Evolutionary conservation across 177 flowering plant genomes (phyloP).

Genomic region (Tripterygium wilfordii): DNA sequence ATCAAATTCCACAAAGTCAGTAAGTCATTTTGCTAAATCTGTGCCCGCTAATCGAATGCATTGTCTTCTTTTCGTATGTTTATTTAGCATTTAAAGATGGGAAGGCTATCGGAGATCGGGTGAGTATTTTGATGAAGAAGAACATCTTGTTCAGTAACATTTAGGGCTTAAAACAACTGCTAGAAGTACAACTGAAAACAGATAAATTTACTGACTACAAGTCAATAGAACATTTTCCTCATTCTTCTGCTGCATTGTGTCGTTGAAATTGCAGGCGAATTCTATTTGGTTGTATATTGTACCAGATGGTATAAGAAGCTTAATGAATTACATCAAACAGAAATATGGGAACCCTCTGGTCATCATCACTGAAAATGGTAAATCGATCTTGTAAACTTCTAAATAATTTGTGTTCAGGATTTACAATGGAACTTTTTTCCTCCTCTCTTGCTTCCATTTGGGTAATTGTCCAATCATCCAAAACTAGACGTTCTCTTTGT

Average conservation of each 20-base stretch:
- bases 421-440: too few relatives aligned
- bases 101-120: conserved; percentile 71
- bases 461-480: too few relatives aligned
- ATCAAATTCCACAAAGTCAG: not conserved
- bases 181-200: too few relatives aligned
- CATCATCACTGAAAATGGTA: conserved; percentile 93
- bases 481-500: not conserved
- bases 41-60: not conserved
- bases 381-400: conserved; percentile 1
- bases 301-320: conserved; percentile 71
- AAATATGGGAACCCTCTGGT: conserved; percentile 81
- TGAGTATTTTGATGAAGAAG: too few relatives aligned
- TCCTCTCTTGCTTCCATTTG: too few relatives aligned
- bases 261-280: conserved; percentile 48
- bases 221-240: too few relatives aligned
- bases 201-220: too few relatives aligned
- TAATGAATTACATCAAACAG: conserved; percentile 79
- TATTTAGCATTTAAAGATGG: conserved; percentile 48
- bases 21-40: too few relatives aligned
- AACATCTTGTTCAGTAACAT: too few relatives aligned
- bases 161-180: too few relatives aligned
- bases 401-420: too few relatives aligned
- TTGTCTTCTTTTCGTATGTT: not conserved
- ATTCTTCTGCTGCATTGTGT: too few relatives aligned
- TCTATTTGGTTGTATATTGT: conserved; percentile 91